These are phyloP conservation scores for Cylindrotheca fusiformis DNA, from an alignment of 108 stramenopile species.

Conservation along the genomic window DNA sequence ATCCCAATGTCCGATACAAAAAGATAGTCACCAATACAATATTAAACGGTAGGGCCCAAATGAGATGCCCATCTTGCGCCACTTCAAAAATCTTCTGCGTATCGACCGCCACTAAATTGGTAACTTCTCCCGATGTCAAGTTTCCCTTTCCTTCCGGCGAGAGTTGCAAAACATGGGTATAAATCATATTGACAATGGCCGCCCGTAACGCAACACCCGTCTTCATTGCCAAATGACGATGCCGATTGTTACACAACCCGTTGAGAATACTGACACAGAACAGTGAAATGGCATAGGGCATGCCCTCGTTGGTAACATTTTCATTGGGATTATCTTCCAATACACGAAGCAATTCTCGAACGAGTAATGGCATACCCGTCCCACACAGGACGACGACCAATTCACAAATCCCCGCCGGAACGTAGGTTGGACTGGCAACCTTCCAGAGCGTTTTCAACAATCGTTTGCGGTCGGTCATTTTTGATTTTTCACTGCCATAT, in stretches of 20 bases:
- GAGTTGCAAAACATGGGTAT: conserved; percentile 55
- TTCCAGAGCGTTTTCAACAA: conserved; percentile 56
- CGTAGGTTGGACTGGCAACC: conserved; percentile 44
- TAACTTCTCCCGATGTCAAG: conserved; percentile 67
- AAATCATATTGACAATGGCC: conserved; percentile 55
- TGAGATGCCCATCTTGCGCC: conserved; percentile 78
- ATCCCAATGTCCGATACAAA: conserved; percentile 62
- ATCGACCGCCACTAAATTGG: conserved; percentile 82
- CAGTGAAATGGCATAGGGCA: conserved; percentile 49
- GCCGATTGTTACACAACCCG: conserved; percentile 64
- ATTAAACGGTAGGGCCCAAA: conserved; percentile 81
- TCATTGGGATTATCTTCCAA: conserved; percentile 49
- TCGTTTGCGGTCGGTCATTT: neutral
- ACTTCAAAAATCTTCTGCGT: conserved; percentile 83
- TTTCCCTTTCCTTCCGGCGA: conserved; percentile 55
- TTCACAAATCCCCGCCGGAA: conserved; percentile 75
- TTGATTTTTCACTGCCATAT: neutral
- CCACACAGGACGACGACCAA: conserved; percentile 66
- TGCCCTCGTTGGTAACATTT: conserved; percentile 17
- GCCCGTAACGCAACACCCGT: conserved; percentile 60
- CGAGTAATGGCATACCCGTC: conserved; percentile 62
- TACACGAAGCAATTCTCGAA: conserved; percentile 59
- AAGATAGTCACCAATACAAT: conserved; percentile 72
- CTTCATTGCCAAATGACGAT: conserved; percentile 64
- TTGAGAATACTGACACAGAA: conserved; percentile 46